Conservation (phyloP, 202 grass and related monocot species). For the Carex arenaria region DNA sequence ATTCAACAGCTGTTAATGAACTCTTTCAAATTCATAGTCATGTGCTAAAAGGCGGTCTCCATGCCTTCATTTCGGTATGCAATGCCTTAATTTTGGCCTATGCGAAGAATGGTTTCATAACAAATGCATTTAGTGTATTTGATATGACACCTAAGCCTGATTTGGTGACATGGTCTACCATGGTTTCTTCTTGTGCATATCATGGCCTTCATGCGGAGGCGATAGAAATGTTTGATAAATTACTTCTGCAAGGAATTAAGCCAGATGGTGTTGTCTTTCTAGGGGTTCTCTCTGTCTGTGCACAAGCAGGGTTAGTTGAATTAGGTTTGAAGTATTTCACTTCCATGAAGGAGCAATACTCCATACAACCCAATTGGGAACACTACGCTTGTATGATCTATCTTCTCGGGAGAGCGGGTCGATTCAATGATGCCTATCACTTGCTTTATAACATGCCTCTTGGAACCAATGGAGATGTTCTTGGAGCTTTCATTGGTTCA, state of each 20-base stretch:
- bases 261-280: conserved; percentile 64
- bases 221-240: conserved; percentile 52
- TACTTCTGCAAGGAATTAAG: conserved; percentile 41
- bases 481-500: conserved; percentile 12
- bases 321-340: conserved; percentile 57
- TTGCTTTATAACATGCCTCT: conserved; percentile 6
- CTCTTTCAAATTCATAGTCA: conserved; percentile 44
- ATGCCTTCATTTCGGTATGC: conserved; percentile 45
- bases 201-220: conserved; percentile 44
- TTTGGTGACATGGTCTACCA: conserved; percentile 65
- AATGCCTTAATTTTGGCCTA: conserved; percentile 76
- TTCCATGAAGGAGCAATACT: conserved; percentile 46
- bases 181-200: conserved; percentile 56
- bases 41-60: conserved; percentile 35
- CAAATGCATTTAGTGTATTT: conserved; percentile 37
- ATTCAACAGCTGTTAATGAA: conserved; percentile 49
- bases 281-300: conserved; percentile 66
- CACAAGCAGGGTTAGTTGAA: conserved; percentile 67
- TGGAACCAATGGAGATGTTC: conserved; percentile 19
- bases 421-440: conserved; percentile 17
- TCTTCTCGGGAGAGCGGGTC: conserved; percentile 13
- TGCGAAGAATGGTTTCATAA: conserved; percentile 59
- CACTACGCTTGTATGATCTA: conserved; percentile 17
- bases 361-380: conserved; percentile 38
- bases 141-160: conserved; percentile 30